Base-by-base conservation (phyloP, 148 eudicot species). In the Tetragonia tetragonoides region DNA sequence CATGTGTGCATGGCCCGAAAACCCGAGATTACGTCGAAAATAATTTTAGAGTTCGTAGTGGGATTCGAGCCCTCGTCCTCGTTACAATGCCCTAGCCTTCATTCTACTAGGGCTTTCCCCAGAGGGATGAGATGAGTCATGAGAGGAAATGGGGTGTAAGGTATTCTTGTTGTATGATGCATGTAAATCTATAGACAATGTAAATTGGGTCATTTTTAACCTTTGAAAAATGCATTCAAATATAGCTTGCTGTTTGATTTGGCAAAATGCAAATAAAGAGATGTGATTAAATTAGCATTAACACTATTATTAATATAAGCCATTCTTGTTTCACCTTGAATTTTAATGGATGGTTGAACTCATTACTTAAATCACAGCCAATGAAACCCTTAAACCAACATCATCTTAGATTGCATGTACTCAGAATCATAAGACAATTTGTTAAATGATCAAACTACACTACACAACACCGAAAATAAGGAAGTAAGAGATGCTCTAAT, bases 1-100 rank as follows among this genome's bases (percentile, higher is more conserved):
- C 24, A 79, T 15, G 28, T 21, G 39, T 79, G 77, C 82, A 79
- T 79, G 70, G 41, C 80, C 51, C 79, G 64, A 40, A 68, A 28
- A 77, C 56, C 47, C 62, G 17, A 17, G n/a, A 57, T 57, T 57
- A 4, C 18, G 17, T 18, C 23, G 21, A 18, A 15, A 57, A 56
- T 11, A 78, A 18, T 62, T 6, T 65, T 61, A 46, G 59, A 67
- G 37, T 10, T 6, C 34, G 34, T 28, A 28, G 34, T 28, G 23
- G 62, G 62, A 57, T 57, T 57, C 62, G 62, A 57, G 62, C 62
- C 21, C 4, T 57, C 23, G 21, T 20, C 62, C 62, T 57, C 6
- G 23, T 20, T 5, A 17, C 23, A 57, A 20, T 17, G 62, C 62
- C 62, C n/a, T 57, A 57, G 17, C 23, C 17, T 21, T 57, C 62